A percentile compares a stretch with the other conserved stretches of the same genome.
Evolutionary conservation across 805 yeast genomes (phyloP).

Genomic region (Candida takata): DNA sequence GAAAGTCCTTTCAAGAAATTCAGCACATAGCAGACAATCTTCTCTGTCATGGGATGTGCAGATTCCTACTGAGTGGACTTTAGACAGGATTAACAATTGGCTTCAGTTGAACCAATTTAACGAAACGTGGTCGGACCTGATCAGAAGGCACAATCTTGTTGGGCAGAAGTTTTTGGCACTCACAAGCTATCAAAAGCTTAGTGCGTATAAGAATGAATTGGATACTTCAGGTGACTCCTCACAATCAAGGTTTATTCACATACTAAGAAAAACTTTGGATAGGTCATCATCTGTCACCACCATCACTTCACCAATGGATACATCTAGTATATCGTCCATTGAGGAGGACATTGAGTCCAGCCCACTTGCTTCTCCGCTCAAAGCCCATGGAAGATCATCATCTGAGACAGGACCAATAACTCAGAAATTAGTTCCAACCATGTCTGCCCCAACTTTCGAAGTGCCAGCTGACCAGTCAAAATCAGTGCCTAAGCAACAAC

Average conservation of each 20-base stretch:
- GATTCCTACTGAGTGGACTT: constrained; percentile 62
- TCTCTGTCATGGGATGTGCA: constrained; percentile 42
- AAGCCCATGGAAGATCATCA: constrained; percentile 18
- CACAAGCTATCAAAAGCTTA: constrained; percentile 58
- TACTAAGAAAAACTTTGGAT: constrained; percentile 37
- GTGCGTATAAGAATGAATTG: constrained; percentile 30
- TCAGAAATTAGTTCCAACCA: constrained; percentile 25
- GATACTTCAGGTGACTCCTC: constrained; percentile 42
- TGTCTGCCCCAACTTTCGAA: constrained; percentile 28
- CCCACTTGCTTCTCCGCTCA: constrained; percentile 9
- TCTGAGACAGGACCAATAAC: constrained; percentile 22
- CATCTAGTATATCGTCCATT: constrained; percentile 16
- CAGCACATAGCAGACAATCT: constrained; percentile 21
- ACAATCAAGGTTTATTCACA: constrained; percentile 50
- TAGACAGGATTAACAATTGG: constrained; percentile 63
- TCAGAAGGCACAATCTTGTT: constrained; percentile 47
- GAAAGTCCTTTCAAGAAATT: constrained; percentile 2
- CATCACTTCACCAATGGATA: constrained; percentile 12
- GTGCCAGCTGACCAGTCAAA: constrained; percentile 2
- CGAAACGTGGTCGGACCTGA: constrained; percentile 64
- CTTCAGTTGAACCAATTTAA: constrained; percentile 62
- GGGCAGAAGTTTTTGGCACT: constrained; percentile 62
- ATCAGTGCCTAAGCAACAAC: background rate
- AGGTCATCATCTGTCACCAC: constrained; percentile 18
- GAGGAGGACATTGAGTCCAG: constrained; percentile 14